Evolutionary conservation across 2,329 filamentous ascomycete genomes (phyloP).

Genomic region (Epichloe brachyelytri): DNA sequence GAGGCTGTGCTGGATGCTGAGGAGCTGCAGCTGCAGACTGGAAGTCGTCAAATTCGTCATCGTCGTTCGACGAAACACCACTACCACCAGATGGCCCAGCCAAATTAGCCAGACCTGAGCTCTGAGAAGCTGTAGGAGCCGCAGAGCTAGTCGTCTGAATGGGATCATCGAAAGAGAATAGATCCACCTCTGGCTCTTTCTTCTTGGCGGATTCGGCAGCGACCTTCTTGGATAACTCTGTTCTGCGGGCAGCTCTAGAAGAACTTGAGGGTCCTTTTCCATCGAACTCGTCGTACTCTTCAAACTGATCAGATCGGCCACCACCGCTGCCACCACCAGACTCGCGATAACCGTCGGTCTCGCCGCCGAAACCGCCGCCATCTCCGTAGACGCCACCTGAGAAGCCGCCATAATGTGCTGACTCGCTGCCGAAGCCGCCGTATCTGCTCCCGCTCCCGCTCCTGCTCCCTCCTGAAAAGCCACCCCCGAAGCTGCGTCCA

Average conservation of each 20-base stretch:
- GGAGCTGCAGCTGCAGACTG: slow-evolving; percentile 64
- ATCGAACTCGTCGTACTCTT: slow-evolving; percentile 95
- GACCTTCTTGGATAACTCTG: slow-evolving; percentile 27
- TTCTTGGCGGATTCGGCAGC: slow-evolving; percentile 57
- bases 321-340: slow-evolving; percentile 85
- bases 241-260: slow-evolving; percentile 27
- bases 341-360: slow-evolving; percentile 68
- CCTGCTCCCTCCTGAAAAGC: slow-evolving; percentile 29
- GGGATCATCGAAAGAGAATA: slow-evolving; percentile 85
- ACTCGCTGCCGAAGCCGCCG: slow-evolving; percentile 86
- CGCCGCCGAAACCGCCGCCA: slow-evolving; percentile 68
- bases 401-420: slow-evolving; percentile 55
- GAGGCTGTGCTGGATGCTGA: slow-evolving; percentile 31
- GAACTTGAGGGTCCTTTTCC: slow-evolving; percentile 46
- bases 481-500: slow-evolving; percentile 48
- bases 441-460: slow-evolving; percentile 55
- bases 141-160: slow-evolving; percentile 34
- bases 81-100: slow-evolving; percentile 11
- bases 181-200: slow-evolving; percentile 79
- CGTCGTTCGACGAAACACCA: slow-evolving; percentile 36
- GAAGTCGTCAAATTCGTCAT: slow-evolving; percentile 97
- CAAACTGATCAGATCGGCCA: slow-evolving; percentile 61
- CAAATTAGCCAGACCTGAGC: slow-evolving; percentile 34
- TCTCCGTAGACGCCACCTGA: slow-evolving; percentile 81
- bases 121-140: slow-evolving; percentile 31